Percentiles rank a stretch among this genome's conserved stretches.
Evolutionary conservation across 2,329 filamentous ascomycete genomes (phyloP).

Genomic region (Knufia petricola): DNA sequence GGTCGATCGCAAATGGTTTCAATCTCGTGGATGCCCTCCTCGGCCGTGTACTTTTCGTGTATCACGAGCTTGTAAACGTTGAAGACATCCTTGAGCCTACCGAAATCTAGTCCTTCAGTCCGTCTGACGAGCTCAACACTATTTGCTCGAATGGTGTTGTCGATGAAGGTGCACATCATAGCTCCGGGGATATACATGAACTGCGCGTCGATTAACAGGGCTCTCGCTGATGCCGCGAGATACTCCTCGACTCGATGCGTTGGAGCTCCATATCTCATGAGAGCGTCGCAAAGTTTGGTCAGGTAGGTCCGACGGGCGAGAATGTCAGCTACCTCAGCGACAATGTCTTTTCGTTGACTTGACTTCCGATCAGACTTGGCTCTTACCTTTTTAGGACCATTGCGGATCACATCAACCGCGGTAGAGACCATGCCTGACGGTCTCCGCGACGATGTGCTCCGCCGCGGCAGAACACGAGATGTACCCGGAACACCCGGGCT

Average conservation of each 20-base stretch:
- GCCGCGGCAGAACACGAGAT: conserved; percentile 9
- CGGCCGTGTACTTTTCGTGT: conserved; percentile 37
- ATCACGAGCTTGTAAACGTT: conserved; percentile 40
- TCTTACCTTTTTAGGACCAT: not conserved
- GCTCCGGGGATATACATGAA: conserved; percentile 13
- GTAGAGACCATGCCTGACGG: conserved; percentile 16
- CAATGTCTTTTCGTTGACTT: not conserved
- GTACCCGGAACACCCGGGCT: conserved; percentile 10
- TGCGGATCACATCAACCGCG: conserved; percentile 17
- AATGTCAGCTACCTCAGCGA: conserved; percentile 10
- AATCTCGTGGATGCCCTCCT: conserved; percentile 36
- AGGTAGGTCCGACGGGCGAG: conserved; percentile 10
- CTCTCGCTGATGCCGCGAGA: conserved; percentile 5
- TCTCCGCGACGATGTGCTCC: conserved; percentile 8
- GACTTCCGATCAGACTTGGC: not conserved
- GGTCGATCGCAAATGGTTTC: conserved; percentile 47
- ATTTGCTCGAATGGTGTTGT: conserved; percentile 10
- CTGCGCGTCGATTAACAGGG: conserved; percentile 10
- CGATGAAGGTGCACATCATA: conserved; percentile 14
- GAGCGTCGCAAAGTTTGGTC: conserved; percentile 10
- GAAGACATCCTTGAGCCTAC: conserved; percentile 33
- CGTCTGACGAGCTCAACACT: conserved; percentile 11
- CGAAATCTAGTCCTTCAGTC: conserved; percentile 3
- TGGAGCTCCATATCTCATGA: conserved; percentile 12
- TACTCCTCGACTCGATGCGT: conserved; percentile 14